Evolutionary conservation across 2,329 filamentous ascomycete genomes (phyloP).

Genomic region (Sporothrix phasma): DNA sequence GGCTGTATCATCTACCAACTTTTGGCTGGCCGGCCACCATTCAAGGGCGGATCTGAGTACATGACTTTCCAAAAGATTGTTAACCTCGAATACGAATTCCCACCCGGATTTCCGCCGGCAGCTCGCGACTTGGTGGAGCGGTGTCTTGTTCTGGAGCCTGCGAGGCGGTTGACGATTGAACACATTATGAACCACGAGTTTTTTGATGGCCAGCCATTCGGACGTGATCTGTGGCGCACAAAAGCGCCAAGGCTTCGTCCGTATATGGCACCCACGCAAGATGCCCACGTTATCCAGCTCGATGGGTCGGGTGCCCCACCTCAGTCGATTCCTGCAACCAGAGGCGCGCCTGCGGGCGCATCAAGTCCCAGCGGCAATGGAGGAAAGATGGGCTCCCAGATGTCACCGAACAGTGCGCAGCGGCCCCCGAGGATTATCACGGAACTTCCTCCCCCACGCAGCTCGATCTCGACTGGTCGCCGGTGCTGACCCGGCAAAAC

Average conservation of each 20-base stretch:
- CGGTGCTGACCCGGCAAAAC: conserved; percentile 80
- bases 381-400: neutral
- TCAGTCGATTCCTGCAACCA: conserved; percentile 25
- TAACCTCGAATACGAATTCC: conserved; percentile 86
- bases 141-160: conserved; percentile 78
- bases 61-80: conserved; percentile 98
- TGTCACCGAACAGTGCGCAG: conserved; percentile 31
- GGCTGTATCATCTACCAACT: conserved; percentile 97
- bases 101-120: conserved; percentile 71
- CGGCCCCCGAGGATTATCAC: conserved; percentile 79
- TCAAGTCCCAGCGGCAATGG: neutral
- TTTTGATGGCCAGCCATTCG: conserved; percentile 79
- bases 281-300: conserved; percentile 64
- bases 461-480: conserved; percentile 96
- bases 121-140: conserved; percentile 86
- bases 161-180: conserved; percentile 76
- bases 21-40: conserved; percentile 87
- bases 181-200: conserved; percentile 96
- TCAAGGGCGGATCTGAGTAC: conserved; percentile 94
- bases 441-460: conserved; percentile 95
- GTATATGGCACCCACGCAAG: conserved; percentile 67
- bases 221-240: conserved; percentile 74
- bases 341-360: conserved; percentile 21
- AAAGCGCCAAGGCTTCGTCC: conserved; percentile 81
- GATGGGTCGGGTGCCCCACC: conserved; percentile 39